These are phyloP conservation scores for Trypethelium eluteriae DNA, from an alignment of 495 filamentous ascomycete genomes.

Conservation along the genomic window DNA sequence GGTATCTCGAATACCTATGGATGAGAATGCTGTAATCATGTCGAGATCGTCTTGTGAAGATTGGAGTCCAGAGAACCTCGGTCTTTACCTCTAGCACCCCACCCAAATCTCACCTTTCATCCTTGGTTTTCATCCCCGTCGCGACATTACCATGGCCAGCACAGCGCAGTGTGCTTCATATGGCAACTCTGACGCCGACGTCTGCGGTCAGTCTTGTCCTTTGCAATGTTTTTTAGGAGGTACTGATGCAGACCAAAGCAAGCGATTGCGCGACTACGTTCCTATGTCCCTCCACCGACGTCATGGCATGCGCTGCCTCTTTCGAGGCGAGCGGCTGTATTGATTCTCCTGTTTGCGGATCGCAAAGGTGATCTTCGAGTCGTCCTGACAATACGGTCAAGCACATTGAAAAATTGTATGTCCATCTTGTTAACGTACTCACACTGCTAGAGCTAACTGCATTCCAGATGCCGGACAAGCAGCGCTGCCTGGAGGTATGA, in stretches of 20 bases:
- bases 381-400: constrained; percentile 79
- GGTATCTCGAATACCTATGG: too few species aligned
- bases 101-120: background rate
- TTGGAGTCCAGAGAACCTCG: background rate
- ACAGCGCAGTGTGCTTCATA: background rate
- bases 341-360: constrained; percentile 80
- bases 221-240: background rate
- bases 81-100: background rate
- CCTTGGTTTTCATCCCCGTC: background rate
- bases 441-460: background rate
- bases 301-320: constrained; percentile 58
- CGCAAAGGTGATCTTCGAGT: constrained; percentile 65
- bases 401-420: constrained; percentile 56
- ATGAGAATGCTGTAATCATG: too few species aligned
- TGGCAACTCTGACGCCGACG: constrained; percentile 10
- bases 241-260: constrained; percentile 41
- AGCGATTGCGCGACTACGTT: constrained; percentile 67
- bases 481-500: constrained; percentile 75
- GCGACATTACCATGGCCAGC: background rate
- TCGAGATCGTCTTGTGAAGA: background rate
- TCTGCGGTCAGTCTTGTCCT: background rate
- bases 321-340: constrained; percentile 68
- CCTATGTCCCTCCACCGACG: constrained; percentile 56
- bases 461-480: constrained; percentile 61
- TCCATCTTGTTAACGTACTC: background rate